Evolutionary conservation across 345 rosid genomes (phyloP).

Genomic region (Populus alba): DNA sequence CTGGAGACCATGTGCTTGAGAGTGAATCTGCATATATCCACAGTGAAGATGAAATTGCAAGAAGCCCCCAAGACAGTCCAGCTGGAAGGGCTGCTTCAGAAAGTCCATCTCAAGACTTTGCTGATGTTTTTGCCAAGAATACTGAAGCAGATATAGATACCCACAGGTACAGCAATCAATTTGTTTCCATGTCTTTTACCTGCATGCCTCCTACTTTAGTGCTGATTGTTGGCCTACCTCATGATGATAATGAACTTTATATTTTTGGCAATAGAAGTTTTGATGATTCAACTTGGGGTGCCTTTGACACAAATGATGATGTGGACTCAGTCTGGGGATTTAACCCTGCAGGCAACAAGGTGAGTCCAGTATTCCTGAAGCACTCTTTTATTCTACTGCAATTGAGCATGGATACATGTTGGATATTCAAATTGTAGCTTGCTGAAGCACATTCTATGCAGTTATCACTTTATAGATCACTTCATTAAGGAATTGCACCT

Average conservation of each 20-base stretch:
- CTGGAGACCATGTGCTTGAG: slow-evolving; percentile 50
- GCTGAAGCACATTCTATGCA: neutral
- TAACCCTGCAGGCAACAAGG: slow-evolving; percentile 64
- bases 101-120: slow-evolving; percentile 63
- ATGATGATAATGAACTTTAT: neutral
- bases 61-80: slow-evolving; percentile 85
- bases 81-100: slow-evolving; percentile 56
- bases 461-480: neutral
- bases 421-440: neutral
- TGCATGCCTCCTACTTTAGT: neutral
- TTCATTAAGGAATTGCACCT: neutral
- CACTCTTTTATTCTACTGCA: neutral
- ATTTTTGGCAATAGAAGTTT: slow-evolving; percentile 47
- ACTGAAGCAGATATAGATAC: slow-evolving; percentile 58
- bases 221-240: neutral
- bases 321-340: slow-evolving; percentile 93
- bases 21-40: slow-evolving; percentile 55
- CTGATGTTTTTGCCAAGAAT: slow-evolving; percentile 57
- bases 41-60: slow-evolving; percentile 78
- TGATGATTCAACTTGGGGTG: slow-evolving; percentile 89
- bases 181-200: neutral
- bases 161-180: slow-evolving; percentile 35
- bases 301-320: slow-evolving; percentile 89
- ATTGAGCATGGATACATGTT: neutral
- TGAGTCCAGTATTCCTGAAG: slow-evolving; percentile 28